These are phyloP conservation scores for Larix kaempferi DNA, from an alignment of 75 land plant genomes.

Conservation along the genomic window DNA sequence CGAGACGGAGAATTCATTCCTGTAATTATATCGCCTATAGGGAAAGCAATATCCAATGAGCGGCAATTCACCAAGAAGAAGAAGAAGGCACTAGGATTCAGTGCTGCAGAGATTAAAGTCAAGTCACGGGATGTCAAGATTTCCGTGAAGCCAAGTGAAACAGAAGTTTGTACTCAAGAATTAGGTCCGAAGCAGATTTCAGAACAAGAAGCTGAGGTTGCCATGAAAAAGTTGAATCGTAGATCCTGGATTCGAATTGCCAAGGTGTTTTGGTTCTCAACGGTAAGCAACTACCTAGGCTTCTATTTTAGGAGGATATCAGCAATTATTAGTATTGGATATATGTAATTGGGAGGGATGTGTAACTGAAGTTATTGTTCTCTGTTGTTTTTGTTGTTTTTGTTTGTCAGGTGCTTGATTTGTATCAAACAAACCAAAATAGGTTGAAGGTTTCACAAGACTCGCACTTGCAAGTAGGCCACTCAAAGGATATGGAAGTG, in stretches of 20 bases:
- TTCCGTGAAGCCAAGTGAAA: no score
- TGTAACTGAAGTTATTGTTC: background rate
- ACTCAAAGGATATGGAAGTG: background rate
- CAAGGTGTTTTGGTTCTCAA: background rate
- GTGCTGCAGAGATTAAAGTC: no score
- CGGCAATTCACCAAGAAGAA: no score
- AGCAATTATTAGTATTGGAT: no score
- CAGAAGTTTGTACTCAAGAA: no score
- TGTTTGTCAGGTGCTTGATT: no score
- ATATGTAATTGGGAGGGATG: no score
- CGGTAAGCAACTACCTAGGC: background rate
- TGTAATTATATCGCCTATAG: background rate
- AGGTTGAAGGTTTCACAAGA: background rate
- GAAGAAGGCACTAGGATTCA: no score
- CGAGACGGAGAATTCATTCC: background rate
- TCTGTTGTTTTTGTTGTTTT: background rate
- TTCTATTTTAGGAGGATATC: no score
- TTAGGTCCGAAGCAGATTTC: no score
- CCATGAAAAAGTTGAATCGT: background rate
- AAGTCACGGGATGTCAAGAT: no score
- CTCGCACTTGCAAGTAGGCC: background rate
- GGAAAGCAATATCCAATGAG: background rate
- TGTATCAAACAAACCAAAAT: background rate
- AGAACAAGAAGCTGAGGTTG: background rate
- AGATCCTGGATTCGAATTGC: conserved; percentile 3